Base-by-base conservation (phyloP, 805 yeast genomes). In the Candida tallmaniae region DNA sequence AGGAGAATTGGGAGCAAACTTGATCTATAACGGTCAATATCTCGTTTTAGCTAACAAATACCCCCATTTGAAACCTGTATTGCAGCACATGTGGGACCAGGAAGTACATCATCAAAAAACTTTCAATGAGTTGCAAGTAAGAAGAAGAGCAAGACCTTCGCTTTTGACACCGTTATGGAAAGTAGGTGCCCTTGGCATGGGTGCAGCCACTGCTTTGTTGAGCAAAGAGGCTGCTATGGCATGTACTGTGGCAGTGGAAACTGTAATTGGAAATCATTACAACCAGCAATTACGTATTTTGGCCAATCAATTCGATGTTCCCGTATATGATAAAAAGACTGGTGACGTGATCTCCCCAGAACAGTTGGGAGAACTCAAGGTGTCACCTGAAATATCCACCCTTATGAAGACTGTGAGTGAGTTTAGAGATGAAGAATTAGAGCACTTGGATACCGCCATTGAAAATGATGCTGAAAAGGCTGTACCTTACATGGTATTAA, bases 181-280 rank as follows among this genome's bases (percentile, higher is more conserved):
- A 54, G 58, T 75, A 0, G 97, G 97, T 3, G 97, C 98, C 0
- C 69, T 83, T 32, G 79, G 80, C 0, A 69, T 93, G 65, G 98
- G 98, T 3, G 76, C 78, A 1, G 83, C 80, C 1, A 93, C 97
- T 0, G 97, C 96, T 0, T 48, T 83, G 35, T 60, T 88, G 42
- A 82, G 96, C 12, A 86, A 87, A 51, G 96, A 90, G 54, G 97
- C 96, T 2, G 97, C 98, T 2, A 93, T 93, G 98, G 97, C 98
- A 1, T 93, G 98, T 56, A 93, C 98, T 0, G 97, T 89, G 40
- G 97, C 97, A 0, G 97, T 93, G 2, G 98, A 93, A 59, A 93
- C 98, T 0, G 97, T 93, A 5, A 93, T 93, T 56, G 98, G 98
- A 2, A 84, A 85, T 2, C 98, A 93, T 56, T 93, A 93, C 60